These are phyloP conservation scores for Aspergillus tubingensis DNA, from an alignment of 2,329 filamentous ascomycete species.

Conservation along the genomic window DNA sequence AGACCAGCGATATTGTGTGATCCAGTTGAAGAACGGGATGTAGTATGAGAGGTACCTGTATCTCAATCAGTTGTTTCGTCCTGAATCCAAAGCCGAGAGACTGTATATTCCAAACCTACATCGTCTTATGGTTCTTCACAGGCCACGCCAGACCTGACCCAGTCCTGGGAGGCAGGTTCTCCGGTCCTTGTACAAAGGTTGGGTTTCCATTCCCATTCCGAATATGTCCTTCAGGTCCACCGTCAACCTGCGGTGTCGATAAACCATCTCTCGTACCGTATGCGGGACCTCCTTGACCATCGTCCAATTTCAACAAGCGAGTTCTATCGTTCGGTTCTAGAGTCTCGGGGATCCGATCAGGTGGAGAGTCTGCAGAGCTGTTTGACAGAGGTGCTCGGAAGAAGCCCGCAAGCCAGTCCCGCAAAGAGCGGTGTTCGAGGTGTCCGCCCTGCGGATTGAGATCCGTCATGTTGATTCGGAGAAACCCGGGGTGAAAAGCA, in stretches of 20 bases:
- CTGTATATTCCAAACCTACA: slow-evolving; percentile 57
- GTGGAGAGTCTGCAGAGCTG: slow-evolving; percentile 14
- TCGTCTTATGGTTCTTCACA: slow-evolving; percentile 69
- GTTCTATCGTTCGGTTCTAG: slow-evolving; percentile 36
- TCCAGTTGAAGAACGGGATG: slow-evolving; percentile 87
- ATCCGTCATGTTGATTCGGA: slow-evolving; percentile 28
- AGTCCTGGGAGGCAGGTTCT: slow-evolving; percentile 65
- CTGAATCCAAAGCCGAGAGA: background rate
- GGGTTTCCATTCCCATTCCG: slow-evolving; percentile 37
- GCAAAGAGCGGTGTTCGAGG: slow-evolving; percentile 28
- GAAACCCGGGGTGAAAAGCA: slow-evolving; percentile 4
- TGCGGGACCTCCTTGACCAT: slow-evolving; percentile 35
- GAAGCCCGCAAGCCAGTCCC: slow-evolving; percentile 34
- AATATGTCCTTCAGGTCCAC: slow-evolving; percentile 34
- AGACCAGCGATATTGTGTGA: slow-evolving; percentile 77
- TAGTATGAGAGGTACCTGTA: slow-evolving; percentile 88
- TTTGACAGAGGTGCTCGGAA: slow-evolving; percentile 27
- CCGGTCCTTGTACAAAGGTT: slow-evolving; percentile 55
- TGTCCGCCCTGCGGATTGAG: slow-evolving; percentile 27
- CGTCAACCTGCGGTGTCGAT: slow-evolving; percentile 27
- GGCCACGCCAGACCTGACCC: slow-evolving; percentile 72
- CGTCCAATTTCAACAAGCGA: slow-evolving; percentile 43
- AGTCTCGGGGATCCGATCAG: slow-evolving; percentile 11
- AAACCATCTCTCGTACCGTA: slow-evolving; percentile 55
- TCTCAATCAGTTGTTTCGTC: slow-evolving; percentile 3